phyloP scores from a whole-genome alignment of 2,329 filamentous ascomycete species.

The Fusarium sterilihyphosum region DNA sequence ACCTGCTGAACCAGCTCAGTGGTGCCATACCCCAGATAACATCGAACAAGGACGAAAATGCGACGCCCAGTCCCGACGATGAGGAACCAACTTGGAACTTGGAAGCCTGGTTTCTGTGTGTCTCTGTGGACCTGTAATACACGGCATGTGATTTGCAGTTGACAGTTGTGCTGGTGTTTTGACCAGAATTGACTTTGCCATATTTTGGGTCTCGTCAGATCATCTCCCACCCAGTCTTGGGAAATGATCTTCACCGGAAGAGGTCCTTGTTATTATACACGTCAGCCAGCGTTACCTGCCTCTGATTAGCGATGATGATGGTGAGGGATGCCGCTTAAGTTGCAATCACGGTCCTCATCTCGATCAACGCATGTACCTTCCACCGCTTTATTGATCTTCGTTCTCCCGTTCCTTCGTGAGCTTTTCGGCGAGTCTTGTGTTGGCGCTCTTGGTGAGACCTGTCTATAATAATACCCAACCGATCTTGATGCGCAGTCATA shows the following conservation, averaged over 20 bases:
- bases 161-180: background rate
- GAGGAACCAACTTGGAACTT: background rate
- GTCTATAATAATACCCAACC: background rate
- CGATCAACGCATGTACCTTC: background rate
- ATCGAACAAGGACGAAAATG: conserved; percentile 35
- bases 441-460: background rate
- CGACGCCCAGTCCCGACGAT: conserved; percentile 22
- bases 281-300: background rate
- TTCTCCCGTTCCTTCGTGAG: background rate
- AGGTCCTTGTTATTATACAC: background rate
- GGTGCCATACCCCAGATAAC: conserved; percentile 37
- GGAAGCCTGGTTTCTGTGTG: background rate
- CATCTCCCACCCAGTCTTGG: background rate
- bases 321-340: background rate
- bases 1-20: conserved; percentile 20
- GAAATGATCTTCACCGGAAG: background rate
- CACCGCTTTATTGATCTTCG: background rate
- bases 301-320: background rate
- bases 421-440: background rate
- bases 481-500: background rate
- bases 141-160: conserved; percentile 10
- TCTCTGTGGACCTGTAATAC: background rate
- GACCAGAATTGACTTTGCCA: background rate
- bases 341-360: background rate
- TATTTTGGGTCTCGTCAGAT: background rate